These are phyloP conservation scores for Mucor plumbeus DNA, from an alignment of 371 early-diverging fungal genomes.

Conservation along the genomic window DNA sequence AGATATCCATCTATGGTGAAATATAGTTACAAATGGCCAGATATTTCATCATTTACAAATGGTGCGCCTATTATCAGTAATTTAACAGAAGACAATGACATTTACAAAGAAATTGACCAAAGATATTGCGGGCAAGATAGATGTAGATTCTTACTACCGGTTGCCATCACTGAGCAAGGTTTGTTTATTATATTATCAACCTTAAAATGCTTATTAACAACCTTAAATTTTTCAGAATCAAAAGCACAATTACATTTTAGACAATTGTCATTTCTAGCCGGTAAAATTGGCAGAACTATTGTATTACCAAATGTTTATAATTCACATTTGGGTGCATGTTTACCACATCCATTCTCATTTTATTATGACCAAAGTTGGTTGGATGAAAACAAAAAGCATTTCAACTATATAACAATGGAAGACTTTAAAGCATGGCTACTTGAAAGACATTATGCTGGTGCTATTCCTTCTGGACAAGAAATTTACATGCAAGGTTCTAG, in stretches of 20 bases:
- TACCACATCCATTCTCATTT: constrained; percentile 30
- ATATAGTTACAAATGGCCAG: constrained; percentile 29
- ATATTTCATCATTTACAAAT: background rate
- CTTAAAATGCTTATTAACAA: background rate
- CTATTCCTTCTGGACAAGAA: constrained; percentile 43
- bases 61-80: background rate
- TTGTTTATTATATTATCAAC: background rate
- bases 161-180: constrained; percentile 52
- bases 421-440: constrained; percentile 36
- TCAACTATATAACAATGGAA: constrained; percentile 39
- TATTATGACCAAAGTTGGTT: constrained; percentile 40
- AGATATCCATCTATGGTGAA: constrained; percentile 25
- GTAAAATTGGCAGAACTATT: constrained; percentile 34
- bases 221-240: constrained; percentile 35
- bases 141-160: constrained; percentile 40
- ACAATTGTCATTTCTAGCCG: constrained; percentile 40
- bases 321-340: constrained; percentile 39
- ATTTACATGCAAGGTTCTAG: constrained; percentile 31
- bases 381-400: constrained; percentile 19
- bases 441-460: constrained; percentile 23
- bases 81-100: background rate
- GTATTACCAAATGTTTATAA: constrained; percentile 41
- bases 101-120: constrained; percentile 33
- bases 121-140: constrained; percentile 38
- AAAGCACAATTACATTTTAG: constrained; percentile 48